A percentile compares a stretch with the other conserved stretches of the same genome.
phyloP scores from a whole-genome alignment of 345 rosid genomes.

The Ailanthus altissimus region DNA sequence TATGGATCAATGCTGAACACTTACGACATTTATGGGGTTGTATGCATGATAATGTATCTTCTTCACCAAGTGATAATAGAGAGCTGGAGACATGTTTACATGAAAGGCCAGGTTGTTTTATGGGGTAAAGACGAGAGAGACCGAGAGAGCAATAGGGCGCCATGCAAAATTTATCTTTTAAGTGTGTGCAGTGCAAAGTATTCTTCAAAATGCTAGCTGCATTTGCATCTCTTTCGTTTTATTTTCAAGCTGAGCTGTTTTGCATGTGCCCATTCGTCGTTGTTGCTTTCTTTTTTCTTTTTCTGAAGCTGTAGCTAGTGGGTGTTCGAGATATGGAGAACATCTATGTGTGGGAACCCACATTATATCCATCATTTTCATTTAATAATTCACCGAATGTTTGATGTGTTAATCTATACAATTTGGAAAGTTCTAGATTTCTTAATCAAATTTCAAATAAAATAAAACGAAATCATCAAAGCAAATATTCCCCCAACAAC shows the following conservation, averaged over 20 bases:
- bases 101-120: too few species aligned
- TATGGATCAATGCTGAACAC: too few species aligned
- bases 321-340: constrained; percentile 22
- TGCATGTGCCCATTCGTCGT: constrained; percentile 24
- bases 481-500: constrained; percentile 21
- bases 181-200: neutral
- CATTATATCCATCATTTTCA: constrained; percentile 18
- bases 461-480: neutral
- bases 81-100: too few species aligned
- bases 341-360: constrained; percentile 31
- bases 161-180: neutral
- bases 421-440: constrained; percentile 25
- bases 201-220: neutral
- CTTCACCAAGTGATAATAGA: too few species aligned
- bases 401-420: neutral
- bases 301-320: neutral
- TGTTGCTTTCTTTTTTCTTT: constrained; percentile 7
- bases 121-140: too few species aligned
- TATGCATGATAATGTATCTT: too few species aligned
- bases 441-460: neutral
- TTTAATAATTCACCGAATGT: constrained; percentile 29
- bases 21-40: too few species aligned
- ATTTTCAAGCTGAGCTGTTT: constrained; percentile 25
- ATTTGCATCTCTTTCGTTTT: constrained; percentile 16
- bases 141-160: too few species aligned